Evolutionary conservation across 2,329 filamentous ascomycete species (phyloP).

Genomic region (Monosporascus ibericus): DNA sequence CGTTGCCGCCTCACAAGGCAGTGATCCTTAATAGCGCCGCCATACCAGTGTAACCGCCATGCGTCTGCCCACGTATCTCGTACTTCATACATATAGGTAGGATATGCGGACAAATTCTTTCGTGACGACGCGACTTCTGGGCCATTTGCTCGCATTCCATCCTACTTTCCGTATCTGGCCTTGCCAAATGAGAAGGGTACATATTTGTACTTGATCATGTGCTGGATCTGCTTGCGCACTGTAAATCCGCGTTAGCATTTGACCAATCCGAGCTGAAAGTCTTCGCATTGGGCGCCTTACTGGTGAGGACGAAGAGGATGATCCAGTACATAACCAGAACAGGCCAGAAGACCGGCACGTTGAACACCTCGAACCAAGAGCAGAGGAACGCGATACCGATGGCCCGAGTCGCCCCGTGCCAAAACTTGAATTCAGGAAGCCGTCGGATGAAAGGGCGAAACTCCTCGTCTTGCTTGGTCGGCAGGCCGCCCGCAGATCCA

Average conservation of each 20-base stretch:
- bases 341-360: constrained; percentile 98
- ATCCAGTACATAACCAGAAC: constrained; percentile 98
- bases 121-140: background rate
- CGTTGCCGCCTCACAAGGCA: background rate
- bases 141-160: constrained; percentile 29
- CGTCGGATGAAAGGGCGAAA: constrained; percentile 96
- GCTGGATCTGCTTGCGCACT: constrained; percentile 99
- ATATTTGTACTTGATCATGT: constrained; percentile 99
- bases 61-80: background rate
- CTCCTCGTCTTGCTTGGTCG: constrained; percentile 94
- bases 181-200: constrained; percentile 92
- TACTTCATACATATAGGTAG: background rate
- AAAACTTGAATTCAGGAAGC: constrained; percentile 99
- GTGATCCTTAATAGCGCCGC: background rate
- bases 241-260: constrained; percentile 3
- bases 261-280: background rate
- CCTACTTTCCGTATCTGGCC: constrained; percentile 67
- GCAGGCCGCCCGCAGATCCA: constrained; percentile 72
- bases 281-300: constrained; percentile 47
- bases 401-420: constrained; percentile 90
- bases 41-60: background rate
- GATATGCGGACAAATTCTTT: background rate
- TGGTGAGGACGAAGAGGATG: constrained; percentile 91
- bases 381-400: constrained; percentile 77
- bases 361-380: constrained; percentile 90